Evolutionary conservation across 169 alveolate genomes (phyloP), one percentile per base, ranked within the genome.

Genomic region (Cryptosporidium canis): DNA sequence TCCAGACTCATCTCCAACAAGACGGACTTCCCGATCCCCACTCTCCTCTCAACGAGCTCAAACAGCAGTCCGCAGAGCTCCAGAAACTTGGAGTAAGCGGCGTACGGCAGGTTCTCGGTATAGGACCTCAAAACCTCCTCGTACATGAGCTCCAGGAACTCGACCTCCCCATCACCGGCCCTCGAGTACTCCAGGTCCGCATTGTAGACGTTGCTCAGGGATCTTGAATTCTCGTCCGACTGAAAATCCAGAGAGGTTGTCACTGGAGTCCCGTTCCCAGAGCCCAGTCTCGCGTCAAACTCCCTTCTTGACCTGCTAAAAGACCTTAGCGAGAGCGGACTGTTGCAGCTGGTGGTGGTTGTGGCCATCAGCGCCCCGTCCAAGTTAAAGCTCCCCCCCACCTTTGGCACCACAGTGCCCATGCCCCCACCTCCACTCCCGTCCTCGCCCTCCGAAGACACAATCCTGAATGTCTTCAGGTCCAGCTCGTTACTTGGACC

Each of bases 31-130:
- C 71, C 87, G 12, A 70, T 11, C 0, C 47, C 43, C 16, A 43
- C 58, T 31, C 48, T 47, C 44, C 44, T 77, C n/a, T 63, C 61
- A 12, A 77, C 35, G 9, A 77, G 21, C 21, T 37, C 35, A 58
- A 53, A 77, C 12, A 77, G 16, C 0, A 77, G n/a, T 27, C 37
- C 51, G 16, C 65, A 58, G 24, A 77, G 64, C 16, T 58, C 72
- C 37, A 77, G 12, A 58, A 43, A 61, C 41, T 44, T 35, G 51
- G 77, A 77, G 45, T 77, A 77, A 7, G 87, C 87, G 43, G n/a
- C 16, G 41, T 44, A 58, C 4, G 87, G 72, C 16, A 56, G 61
- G n/a, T 77, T 77, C 3, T 21, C 58, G 27, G 29, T 58, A 35
- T 58, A 56, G 1, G 48, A 31, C 0, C 24, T 58, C 21, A 43